Percentiles rank a stretch among this genome's conserved stretches.
Evolutionary conservation across 2,329 filamentous ascomycete species (phyloP).

Genomic region (Pseudonectria buxi): DNA sequence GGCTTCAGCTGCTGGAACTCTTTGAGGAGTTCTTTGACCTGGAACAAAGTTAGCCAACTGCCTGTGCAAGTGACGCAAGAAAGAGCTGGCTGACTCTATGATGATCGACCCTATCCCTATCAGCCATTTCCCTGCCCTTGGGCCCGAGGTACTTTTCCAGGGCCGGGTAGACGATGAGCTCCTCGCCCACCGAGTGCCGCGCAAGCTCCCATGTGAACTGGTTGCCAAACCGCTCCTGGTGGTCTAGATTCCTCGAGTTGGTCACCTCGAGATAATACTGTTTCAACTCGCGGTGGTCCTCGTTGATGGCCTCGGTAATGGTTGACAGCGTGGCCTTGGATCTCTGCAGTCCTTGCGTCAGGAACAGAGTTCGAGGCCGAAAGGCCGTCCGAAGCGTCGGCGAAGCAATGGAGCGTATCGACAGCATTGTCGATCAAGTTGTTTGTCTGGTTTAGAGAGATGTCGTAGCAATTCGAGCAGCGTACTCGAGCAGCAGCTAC

Average conservation of each 20-base stretch:
- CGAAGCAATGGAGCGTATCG: no score
- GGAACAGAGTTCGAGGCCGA: no score
- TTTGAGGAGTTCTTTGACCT: conserved; percentile 47
- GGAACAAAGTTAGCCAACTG: background rate
- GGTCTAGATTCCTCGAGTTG: conserved; percentile 27
- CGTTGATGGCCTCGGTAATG: conserved; percentile 21
- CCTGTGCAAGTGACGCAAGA: no score
- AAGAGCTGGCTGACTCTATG: conserved; percentile 31
- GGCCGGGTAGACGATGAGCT: conserved; percentile 47
- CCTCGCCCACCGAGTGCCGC: conserved; percentile 41
- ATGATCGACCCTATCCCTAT: conserved; percentile 42
- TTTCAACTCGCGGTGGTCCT: conserved; percentile 26
- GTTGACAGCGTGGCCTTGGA: no score
- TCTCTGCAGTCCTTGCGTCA: no score
- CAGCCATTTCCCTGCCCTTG: conserved; percentile 36
- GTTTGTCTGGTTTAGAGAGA: no score
- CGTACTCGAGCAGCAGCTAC: no score
- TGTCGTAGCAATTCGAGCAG: no score
- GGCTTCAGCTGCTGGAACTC: conserved; percentile 40
- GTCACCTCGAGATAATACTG: conserved; percentile 37
- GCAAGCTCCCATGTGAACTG: conserved; percentile 43
- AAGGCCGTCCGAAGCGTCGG: no score
- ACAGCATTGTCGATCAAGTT: no score
- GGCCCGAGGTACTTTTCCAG: conserved; percentile 41
- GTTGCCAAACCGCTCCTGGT: conserved; percentile 36